A percentile compares a stretch with the other conserved stretches of the same genome.
Evolutionary conservation across 495 filamentous ascomycete species (phyloP).

Genomic region (Xylaria flabelliformis): DNA sequence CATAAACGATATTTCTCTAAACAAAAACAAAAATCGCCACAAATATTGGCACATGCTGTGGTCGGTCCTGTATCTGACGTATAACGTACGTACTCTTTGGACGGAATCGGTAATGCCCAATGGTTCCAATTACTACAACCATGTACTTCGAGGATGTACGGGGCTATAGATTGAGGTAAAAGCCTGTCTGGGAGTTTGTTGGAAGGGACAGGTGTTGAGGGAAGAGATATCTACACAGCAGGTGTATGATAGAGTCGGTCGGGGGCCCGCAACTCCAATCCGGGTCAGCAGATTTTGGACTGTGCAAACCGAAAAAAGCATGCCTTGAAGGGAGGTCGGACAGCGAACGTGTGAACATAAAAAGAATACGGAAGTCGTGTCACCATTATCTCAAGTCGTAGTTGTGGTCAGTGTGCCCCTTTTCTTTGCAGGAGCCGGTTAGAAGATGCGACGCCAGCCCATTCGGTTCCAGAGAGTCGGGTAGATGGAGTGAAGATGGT

Average conservation of each 20-base stretch:
- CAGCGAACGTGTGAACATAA: neutral
- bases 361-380: neutral
- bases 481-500: neutral
- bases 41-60: neutral
- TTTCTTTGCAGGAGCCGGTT: neutral
- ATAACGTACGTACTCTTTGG: neutral
- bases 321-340: neutral
- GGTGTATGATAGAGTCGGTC: neutral
- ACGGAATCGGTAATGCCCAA: neutral
- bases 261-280: neutral
- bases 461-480: neutral
- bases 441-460: neutral
- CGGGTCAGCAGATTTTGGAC: neutral
- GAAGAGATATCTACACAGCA: conserved; percentile 1
- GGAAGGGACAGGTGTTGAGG: neutral
- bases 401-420: neutral
- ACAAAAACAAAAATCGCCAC: neutral
- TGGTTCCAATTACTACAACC: neutral
- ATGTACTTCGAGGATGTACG: neutral
- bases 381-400: neutral
- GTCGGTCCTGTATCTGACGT: neutral
- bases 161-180: neutral
- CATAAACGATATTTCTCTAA: neutral
- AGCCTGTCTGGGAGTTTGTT: neutral
- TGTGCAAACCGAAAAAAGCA: neutral